Evolutionary conservation across 768 basidiomycete species (phyloP).

Genomic region (Ramaria sp.): DNA sequence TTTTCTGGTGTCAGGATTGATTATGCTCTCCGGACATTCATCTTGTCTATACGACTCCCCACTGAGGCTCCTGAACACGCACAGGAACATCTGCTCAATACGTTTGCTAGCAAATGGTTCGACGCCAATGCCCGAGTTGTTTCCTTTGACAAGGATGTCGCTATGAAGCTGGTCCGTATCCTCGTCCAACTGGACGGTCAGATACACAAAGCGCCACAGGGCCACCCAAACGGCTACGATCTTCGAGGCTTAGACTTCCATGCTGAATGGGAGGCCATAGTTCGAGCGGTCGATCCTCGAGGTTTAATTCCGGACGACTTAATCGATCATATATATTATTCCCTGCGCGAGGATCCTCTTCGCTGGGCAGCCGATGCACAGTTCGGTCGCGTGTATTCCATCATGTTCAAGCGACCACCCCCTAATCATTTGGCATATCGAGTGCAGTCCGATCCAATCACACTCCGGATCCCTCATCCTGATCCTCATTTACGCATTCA

Average conservation of each 20-base stretch:
- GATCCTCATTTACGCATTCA: constrained; percentile 80
- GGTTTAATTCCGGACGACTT: constrained; percentile 63
- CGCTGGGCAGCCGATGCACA: constrained; percentile 1
- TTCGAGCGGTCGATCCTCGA: constrained; percentile 70
- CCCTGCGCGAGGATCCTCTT: constrained; percentile 38
- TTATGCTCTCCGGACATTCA: constrained; percentile 80
- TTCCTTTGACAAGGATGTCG: constrained; percentile 74
- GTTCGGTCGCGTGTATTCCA: constrained; percentile 21
- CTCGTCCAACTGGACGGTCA: constrained; percentile 85
- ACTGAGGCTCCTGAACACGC: constrained; percentile 26
- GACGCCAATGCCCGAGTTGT: constrained; percentile 74
- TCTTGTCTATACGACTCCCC: constrained; percentile 70
- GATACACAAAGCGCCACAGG: constrained; percentile 66
- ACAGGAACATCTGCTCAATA: constrained; percentile 66
- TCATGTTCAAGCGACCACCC: constrained; percentile 64
- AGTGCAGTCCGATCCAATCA: constrained; percentile 78
- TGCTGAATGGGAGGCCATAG: constrained; percentile 31
- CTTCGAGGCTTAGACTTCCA: constrained; percentile 84
- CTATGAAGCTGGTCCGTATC: constrained; percentile 64
- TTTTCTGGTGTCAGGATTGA: constrained; percentile 79
- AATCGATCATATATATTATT: constrained; percentile 68
- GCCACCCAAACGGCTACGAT: constrained; percentile 40
- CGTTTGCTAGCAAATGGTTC: constrained; percentile 84
- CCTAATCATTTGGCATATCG: constrained; percentile 80
- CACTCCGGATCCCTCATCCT: constrained; percentile 72